These are phyloP conservation scores for Nidularia sp. DNA, from an alignment of 768 basidiomycete species.

Conservation along the genomic window DNA sequence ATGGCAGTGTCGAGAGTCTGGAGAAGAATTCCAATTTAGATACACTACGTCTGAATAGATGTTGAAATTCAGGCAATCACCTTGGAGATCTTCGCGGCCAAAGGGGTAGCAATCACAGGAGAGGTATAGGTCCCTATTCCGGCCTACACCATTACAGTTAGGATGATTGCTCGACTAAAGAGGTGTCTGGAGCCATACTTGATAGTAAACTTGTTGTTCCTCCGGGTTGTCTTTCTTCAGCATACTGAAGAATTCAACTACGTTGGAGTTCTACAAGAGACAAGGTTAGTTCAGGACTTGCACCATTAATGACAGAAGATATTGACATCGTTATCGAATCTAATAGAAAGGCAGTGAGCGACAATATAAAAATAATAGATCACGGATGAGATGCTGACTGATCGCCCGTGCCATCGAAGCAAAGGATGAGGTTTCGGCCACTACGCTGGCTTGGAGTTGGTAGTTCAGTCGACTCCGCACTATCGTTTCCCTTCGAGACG, in stretches of 20 bases:
- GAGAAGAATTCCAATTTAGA: not conserved
- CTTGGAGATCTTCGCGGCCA: slow-evolving; percentile 3
- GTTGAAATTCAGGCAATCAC: not conserved
- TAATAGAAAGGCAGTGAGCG: not conserved
- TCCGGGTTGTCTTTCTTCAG: no score
- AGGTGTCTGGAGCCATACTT: not conserved
- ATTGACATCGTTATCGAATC: not conserved
- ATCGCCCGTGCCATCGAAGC: slow-evolving; percentile 56
- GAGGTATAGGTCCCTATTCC: slow-evolving; percentile 13
- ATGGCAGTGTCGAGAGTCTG: slow-evolving; percentile 9
- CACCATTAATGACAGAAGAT: no score
- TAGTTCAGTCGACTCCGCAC: no score
- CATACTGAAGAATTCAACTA: no score
- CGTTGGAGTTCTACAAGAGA: slow-evolving; percentile 17
- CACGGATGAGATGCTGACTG: slow-evolving; percentile 42
- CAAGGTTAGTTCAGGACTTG: not conserved
- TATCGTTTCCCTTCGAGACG: no score
- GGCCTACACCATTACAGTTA: not conserved
- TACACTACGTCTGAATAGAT: not conserved
- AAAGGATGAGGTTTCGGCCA: slow-evolving; percentile 43
- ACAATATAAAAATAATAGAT: not conserved
- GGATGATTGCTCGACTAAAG: not conserved
- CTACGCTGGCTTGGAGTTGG: no score
- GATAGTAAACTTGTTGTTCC: slow-evolving; percentile 12
- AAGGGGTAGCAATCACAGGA: slow-evolving; percentile 7